Evolutionary conservation across 768 basidiomycete genomes (phyloP), one percentile per base, ranked within the genome.

Genomic region (Mycena galopus): DNA sequence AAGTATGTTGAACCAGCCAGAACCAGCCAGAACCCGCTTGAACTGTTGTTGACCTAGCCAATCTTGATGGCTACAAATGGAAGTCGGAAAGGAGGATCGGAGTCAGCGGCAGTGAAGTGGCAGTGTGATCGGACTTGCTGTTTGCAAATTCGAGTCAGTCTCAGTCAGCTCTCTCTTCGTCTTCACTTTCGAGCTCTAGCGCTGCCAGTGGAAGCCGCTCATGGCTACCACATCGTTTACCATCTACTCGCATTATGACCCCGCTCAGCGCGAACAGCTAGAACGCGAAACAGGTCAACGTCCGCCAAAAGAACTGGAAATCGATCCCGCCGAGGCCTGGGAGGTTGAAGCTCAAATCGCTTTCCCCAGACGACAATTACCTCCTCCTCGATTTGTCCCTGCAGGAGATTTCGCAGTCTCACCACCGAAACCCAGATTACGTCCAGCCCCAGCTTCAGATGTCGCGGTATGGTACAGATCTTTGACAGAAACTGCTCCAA

Each of bases 181-280:
- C n/a, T n/a, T n/a, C 10, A 10, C 16, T 59, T 32, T 7, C n/a
- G n/a, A n/a, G n/a, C n/a, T n/a, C n/a, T n/a, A n/a, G n/a, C n/a
- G n/a, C n/a, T n/a, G n/a, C n/a, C n/a, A n/a, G n/a, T n/a, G n/a
- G n/a, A n/a, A n/a, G n/a, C n/a, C n/a, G 29, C n/a, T 55, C 47
- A 90, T 90, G 89, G 89, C 89, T 42, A 89, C 89, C 4, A 80
- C 82, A 47, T 76, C 86, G 32, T 82, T 86, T 72, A 83, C 85
- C 68, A 88, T 90, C 56, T 86, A 88, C 74, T 92, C 91, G 0
- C 80, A 86, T 60, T 92, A 93, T 78, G 86, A 90, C 68, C 87
- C 91, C 2, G 81, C 83, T 39, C 83, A 88, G 72, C 85, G 86
- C 14, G 85, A 86, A 57, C 80, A 83, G 53, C 76, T 80, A 11